Evolutionary conservation across 441 rosid species (phyloP), one percentile per base, ranked within the genome.

Genomic region (Daphne laureola): DNA sequence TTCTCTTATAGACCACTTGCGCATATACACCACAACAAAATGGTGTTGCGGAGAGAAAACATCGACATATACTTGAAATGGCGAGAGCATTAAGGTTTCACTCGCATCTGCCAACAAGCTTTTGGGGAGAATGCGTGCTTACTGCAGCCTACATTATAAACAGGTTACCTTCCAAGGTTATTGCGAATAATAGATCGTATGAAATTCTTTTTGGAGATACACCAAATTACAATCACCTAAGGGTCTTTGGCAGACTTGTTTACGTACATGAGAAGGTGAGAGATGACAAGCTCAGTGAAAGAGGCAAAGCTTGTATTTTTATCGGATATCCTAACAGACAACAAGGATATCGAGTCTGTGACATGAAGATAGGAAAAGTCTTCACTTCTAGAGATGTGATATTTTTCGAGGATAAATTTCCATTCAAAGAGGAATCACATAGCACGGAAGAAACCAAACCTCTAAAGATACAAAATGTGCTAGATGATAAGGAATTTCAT

Each of bases 1-100:
- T 57, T 7, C 6, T 46, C 2, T 17, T 46, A 14, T 15, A 47
- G 31, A 15, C 43, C 14, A 1, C 61, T 46, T 46, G 44, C 48
- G 27, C 14, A n/a, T n/a, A 25, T 14, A 46, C 45, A 14, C 61
- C 61, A 15, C 52, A 57, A 46, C 61, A 57, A 57, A 57, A 57
- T 46, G 26, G 52, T 1, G 27, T 31, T 0, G 25, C 36, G 3
- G 53, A 57, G 17, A 14, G 43, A 1, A 57, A 57, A 12, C 44
- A 57, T 40, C 14, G 15, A 5, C 45, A 57, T 3, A 12, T 57
- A 2, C 4, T 57, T 0, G 21, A 46, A 4, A 27, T 57, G 9
- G 52, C 53, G 8, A n/a, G 51, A 55, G 41, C 59, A 6, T 7
- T 55, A 8, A 5, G 41, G 1, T 21, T 43, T 44, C 49, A 43